Base-by-base conservation (phyloP, 1,284 basidiomycete species). In the Xanthoconium separans region DNA sequence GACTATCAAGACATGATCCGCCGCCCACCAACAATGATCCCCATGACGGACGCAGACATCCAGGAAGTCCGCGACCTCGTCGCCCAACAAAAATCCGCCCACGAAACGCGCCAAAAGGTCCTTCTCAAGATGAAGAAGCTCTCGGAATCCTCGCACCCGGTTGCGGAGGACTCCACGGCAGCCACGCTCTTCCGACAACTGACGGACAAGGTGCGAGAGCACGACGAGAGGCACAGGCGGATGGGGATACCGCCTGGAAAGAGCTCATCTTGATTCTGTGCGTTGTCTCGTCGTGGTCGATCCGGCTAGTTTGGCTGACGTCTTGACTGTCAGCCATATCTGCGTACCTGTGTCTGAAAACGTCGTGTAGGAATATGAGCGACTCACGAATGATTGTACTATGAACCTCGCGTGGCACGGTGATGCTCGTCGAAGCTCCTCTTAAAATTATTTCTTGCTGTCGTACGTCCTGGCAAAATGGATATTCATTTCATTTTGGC, bases 21-120 rank as follows among this genome's bases (percentile, higher is more conserved):
- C 51, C 76, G 88, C 51, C 76, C 79, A 27, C 89, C 89, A 7
- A 90, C 89, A 2, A 77, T 87, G 56, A 86, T 91, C 58, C 77
- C 79, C 24, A 83, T 91, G 80, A 81, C 74, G 59, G 88, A 90
- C 63, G 69, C 75, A 29, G 89, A 91, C 66, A 84, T 91, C 31
- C 84, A 89, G 71, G 86, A 89, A 58, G 75, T 90, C 42, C 80
- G 87, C 37, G 81, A 84, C 44, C 69, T 83, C 57, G 72, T 89
- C 27, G 73, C 75, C 13, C 76, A 79, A 62, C 81, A 83, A 63
- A 84, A 80, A 63, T 66, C 73, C 11, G 77, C 80, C 3, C 70
- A 70, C 11, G 65, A 68, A 56, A 63, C 66, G 31, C 73, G 76
- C 22, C 73, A 80, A 58, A 70, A 69, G 36, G 62, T 74, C 40